phyloP scores from a whole-genome alignment of 306 rosid genomes.

The Arachis hypogaea region DNA sequence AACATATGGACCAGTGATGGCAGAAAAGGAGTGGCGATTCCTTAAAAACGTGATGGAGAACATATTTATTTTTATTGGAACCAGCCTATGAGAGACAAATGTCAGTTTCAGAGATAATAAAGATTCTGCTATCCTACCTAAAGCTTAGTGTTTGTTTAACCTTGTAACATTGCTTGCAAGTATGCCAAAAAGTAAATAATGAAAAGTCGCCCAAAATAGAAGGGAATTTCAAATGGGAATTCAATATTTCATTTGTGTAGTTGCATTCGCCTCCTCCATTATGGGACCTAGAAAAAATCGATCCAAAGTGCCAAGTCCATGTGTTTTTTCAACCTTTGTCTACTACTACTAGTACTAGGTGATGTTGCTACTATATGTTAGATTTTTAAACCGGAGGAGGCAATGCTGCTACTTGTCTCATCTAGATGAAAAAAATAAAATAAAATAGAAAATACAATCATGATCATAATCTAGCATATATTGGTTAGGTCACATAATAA shows the following conservation, averaged over 20 bases:
- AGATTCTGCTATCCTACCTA: neutral
- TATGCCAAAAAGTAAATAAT: conserved; percentile 18
- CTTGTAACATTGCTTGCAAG: conserved; percentile 30
- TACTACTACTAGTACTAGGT: neutral
- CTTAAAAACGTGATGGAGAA: conserved; percentile 28
- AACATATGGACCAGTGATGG: conserved; percentile 44
- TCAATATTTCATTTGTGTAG: neutral
- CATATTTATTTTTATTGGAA: neutral
- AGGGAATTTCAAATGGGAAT: neutral
- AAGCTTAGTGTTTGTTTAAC: neutral
- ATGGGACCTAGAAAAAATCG: conserved; percentile 11
- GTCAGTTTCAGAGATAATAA: conserved; percentile 29
- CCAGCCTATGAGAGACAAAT: conserved; percentile 34
- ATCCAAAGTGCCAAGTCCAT: neutral
- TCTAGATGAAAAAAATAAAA: neutral
- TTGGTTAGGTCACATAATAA: too few species aligned
- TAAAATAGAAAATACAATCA: neutral
- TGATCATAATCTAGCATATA: too few species aligned
- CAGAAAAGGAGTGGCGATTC: conserved; percentile 31
- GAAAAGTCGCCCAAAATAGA: neutral
- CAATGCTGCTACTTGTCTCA: neutral
- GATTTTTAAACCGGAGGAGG: neutral
- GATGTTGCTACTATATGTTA: neutral
- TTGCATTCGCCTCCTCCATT: conserved; percentile 30
- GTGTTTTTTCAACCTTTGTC: too few species aligned